Conservation (phyloP, 169 alveolate species). For the Sarcocystis neurona region DNA sequence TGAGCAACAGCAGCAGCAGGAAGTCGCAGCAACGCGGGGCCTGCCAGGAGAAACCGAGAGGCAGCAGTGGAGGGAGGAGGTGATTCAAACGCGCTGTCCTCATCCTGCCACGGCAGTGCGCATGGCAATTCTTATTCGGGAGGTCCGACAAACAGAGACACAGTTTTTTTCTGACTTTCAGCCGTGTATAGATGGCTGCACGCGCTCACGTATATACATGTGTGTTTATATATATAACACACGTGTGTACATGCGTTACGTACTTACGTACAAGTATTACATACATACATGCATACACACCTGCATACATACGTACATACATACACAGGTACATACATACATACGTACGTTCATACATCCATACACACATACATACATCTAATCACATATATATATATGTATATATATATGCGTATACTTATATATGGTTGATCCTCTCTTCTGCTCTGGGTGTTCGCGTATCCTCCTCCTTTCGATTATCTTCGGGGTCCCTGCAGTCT, state of each 20-base stretch:
- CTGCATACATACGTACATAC: not conserved
- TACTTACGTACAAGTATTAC: too few relatives aligned
- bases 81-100: constrained; percentile 73
- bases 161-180: not conserved
- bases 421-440: not conserved
- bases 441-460: too few relatives aligned
- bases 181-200: too few relatives aligned
- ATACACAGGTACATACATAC: not conserved
- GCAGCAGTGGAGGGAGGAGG: constrained; percentile 63
- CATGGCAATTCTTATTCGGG: constrained; percentile 65
- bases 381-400: not conserved
- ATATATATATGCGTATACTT: not conserved
- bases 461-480: not conserved
- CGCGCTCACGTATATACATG: not conserved
- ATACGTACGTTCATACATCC: not conserved
- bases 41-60: constrained; percentile 33
- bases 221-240: not conserved
- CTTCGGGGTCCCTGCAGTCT: too few relatives aligned
- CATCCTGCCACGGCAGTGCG: constrained; percentile 70
- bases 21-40: not conserved
- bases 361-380: not conserved
- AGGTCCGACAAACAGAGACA: constrained; percentile 2
- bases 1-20: too few relatives aligned
- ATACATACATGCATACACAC: not conserved
- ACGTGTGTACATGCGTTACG: not conserved